phyloP scores from a whole-genome alignment of 139 green algal species.

The Micractinium conductrix region DNA sequence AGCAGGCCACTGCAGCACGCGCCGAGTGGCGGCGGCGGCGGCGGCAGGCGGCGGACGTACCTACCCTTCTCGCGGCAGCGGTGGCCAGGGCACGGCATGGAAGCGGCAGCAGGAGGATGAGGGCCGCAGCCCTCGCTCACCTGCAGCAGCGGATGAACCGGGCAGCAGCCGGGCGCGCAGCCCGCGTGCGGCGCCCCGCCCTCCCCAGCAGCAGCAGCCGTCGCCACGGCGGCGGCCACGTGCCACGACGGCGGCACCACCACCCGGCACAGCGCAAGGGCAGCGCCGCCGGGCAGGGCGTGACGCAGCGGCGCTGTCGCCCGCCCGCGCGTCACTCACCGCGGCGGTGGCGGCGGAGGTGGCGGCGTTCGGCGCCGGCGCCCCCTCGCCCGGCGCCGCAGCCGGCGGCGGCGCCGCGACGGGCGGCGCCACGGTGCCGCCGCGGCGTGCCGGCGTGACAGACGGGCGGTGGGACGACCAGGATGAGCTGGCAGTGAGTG shows the following conservation, averaged over 20 bases:
- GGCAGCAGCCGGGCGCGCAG: neutral
- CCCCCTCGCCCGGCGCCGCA: neutral
- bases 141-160: neutral
- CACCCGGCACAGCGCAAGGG: neutral
- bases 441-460: conserved; percentile 42
- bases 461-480: conserved; percentile 55
- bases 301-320: neutral
- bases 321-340: neutral
- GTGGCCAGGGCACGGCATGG: no score
- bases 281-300: neutral
- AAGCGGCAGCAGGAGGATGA: neutral
- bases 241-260: neutral
- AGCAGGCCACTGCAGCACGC: no score
- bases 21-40: no score
- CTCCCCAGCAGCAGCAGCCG: neutral
- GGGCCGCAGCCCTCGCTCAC: no score
- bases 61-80: neutral
- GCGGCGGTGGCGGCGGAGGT: conserved; percentile 16
- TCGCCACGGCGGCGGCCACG: neutral
- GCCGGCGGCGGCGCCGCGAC: neutral
- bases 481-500: conserved; percentile 46
- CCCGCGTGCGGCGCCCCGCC: neutral
- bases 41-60: neutral
- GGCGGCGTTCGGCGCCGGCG: neutral
- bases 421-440: conserved; percentile 13